Evolutionary conservation across 345 rosid genomes (phyloP), one percentile per base, ranked within the genome.

Genomic region (Geranium brycei): DNA sequence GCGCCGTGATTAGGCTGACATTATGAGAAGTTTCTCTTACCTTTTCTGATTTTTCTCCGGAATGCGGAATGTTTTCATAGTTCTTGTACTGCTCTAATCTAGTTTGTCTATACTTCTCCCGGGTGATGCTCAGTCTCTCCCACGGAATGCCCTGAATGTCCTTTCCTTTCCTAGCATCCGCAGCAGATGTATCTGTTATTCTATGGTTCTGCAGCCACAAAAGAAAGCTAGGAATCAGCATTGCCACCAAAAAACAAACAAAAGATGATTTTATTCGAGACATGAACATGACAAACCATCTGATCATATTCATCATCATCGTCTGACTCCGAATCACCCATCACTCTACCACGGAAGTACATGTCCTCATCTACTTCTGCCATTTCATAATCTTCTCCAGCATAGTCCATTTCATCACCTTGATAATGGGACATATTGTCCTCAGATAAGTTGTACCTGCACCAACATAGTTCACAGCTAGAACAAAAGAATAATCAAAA

Each of bases 61-160:
- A 81, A 3, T 28, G 59, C 7, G 76, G 83, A 5, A 83, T 66
- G 57, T 77, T 81, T 76, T 72, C 88, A 59, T 81, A 82, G 62
- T 86, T 86, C 63, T 77, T 81, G 74, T 86, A 86, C 69, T 80
- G 91, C 66, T 83, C 83, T 63, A 86, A 76, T 75, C 91, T 76
- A 1, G 87, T 86, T 65, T 69, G 67, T 63, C 91, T 76, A 30
- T 83, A 86, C 17, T 71, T 77, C 4, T 83, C 83, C 64, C 88
- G 71, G 4, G 83, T 73, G 57, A 80, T 76, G 64, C 74, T 78
- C 71, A 86, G 66, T 35, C 82, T 80, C 1, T 83, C 85, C 91
- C 91, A 86, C 0, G 88, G 91, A 68, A 86, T 86, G 2, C 91
- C 91, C 68, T 86, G 91, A 30, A 86, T 81, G 72, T 86, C 91